phyloP scores from a whole-genome alignment of 176 grass and related monocot genomes.

The Musa schizocarpa region DNA sequence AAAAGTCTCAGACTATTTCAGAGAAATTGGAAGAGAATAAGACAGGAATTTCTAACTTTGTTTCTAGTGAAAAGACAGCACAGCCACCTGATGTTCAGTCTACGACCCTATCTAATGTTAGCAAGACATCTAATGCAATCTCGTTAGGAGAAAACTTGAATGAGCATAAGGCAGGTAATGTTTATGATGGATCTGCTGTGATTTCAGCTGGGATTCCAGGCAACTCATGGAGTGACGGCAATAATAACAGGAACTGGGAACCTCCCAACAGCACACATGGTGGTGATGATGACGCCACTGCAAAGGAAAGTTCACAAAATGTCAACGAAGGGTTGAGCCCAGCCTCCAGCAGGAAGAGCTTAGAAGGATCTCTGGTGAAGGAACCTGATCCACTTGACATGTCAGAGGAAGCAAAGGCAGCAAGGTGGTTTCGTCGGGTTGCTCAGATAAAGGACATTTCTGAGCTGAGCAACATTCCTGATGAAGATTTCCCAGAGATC shows the following conservation, averaged over 20 bases:
- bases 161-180: too few species aligned
- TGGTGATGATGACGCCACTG: too few species aligned
- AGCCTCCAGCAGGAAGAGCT: conserved; percentile 42
- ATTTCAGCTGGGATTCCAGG: conserved; percentile 26
- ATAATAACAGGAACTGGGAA: neutral
- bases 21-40: neutral
- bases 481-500: conserved; percentile 92
- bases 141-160: too few species aligned
- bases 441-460: conserved; percentile 94
- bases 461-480: conserved; percentile 79
- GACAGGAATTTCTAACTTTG: conserved; percentile 3
- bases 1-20: neutral
- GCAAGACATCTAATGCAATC: too few species aligned
- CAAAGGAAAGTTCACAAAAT: conserved; percentile 5
- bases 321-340: conserved; percentile 25
- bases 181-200: neutral
- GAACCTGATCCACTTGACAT: conserved; percentile 87
- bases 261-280: too few species aligned
- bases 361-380: conserved; percentile 77
- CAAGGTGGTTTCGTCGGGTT: conserved; percentile 91
- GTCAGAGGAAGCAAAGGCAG: conserved; percentile 95
- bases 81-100: conserved; percentile 1
- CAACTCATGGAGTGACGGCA: conserved; percentile 22
- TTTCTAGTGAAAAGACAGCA: conserved; percentile 15
- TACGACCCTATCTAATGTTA: conserved; percentile 14